Evolutionary conservation across 305 asterid species (phyloP).

Genomic region (Nicotiana rustica): DNA sequence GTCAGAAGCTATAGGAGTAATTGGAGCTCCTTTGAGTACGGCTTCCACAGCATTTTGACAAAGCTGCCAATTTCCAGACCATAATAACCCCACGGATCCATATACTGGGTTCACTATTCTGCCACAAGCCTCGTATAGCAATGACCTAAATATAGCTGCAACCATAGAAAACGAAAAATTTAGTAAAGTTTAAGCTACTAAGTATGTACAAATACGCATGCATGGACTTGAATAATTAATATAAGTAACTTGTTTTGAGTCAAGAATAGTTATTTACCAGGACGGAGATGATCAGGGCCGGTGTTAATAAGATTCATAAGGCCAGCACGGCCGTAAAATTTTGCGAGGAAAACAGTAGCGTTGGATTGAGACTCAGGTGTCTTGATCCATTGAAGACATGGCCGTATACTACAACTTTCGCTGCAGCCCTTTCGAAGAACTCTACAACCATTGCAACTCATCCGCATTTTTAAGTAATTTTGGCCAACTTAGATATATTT

Average conservation of each 20-base stretch:
- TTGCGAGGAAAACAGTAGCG: constrained; percentile 88
- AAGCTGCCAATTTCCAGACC: constrained; percentile 84
- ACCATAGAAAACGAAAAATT: not conserved
- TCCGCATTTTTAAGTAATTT: constrained; percentile 53
- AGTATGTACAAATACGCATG: not conserved
- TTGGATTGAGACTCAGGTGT: constrained; percentile 70
- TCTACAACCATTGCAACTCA: constrained; percentile 91
- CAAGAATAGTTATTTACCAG: constrained; percentile 46
- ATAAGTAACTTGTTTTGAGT: not conserved
- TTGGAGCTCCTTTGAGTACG: constrained; percentile 67
- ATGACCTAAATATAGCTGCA: constrained; percentile 76
- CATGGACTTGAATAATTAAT: not conserved
- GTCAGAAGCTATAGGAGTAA: constrained; percentile 58
- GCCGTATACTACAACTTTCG: constrained; percentile 69
- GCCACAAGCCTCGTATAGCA: constrained; percentile 87
- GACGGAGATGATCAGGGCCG: constrained; percentile 70
- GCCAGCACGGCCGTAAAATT: constrained; percentile 93
- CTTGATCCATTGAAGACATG: constrained; percentile 79
- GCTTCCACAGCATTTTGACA: constrained; percentile 87
- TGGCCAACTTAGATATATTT: not conserved
- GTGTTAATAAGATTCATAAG: constrained; percentile 83
- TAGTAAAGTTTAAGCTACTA: not conserved
- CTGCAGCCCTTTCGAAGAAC: constrained; percentile 86
- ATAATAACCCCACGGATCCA: constrained; percentile 82
- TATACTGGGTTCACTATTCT: constrained; percentile 81